Evolutionary conservation across 345 rosid species (phyloP).

Genomic region (Linum trigynum): DNA sequence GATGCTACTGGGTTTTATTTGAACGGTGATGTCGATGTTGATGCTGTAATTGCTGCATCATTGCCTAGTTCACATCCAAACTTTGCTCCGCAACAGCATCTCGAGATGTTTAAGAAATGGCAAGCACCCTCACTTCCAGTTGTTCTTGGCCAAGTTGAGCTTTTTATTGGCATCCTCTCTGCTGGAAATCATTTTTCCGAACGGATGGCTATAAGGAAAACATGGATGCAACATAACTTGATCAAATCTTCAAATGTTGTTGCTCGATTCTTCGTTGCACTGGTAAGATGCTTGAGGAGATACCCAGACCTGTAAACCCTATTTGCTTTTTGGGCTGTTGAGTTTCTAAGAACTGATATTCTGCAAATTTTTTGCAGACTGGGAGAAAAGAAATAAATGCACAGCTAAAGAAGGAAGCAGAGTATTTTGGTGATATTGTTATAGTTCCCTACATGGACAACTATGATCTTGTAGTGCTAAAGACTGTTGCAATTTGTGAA

Average conservation of each 20-base stretch:
- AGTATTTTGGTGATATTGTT: constrained; percentile 80
- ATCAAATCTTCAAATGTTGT: constrained; percentile 74
- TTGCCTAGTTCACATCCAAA: constrained; percentile 80
- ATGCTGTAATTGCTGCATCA: constrained; percentile 69
- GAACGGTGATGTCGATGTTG: constrained; percentile 71
- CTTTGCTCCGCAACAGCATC: constrained; percentile 70
- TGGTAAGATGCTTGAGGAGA: constrained; percentile 36
- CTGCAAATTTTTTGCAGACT: constrained; percentile 38
- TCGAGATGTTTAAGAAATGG: constrained; percentile 76
- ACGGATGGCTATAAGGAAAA: constrained; percentile 91
- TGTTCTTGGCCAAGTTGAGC: constrained; percentile 36
- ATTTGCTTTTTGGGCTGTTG: neutral
- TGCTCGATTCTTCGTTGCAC: constrained; percentile 88
- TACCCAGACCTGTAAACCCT: neutral
- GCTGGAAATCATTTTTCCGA: constrained; percentile 92
- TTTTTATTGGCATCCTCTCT: constrained; percentile 82
- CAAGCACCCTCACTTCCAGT: constrained; percentile 57
- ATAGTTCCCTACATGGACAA: constrained; percentile 90
- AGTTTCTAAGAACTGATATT: constrained; percentile 3
- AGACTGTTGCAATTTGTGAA: constrained; percentile 95
- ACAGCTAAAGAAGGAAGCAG: constrained; percentile 89
- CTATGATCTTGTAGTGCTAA: constrained; percentile 92
- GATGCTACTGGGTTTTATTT: constrained; percentile 88
- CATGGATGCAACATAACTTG: constrained; percentile 90
- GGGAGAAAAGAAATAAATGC: constrained; percentile 82